A percentile compares a stretch with the other conserved stretches of the same genome.
These are phyloP conservation scores for Durio zibethinus DNA, from an alignment of 345 rosid genomes.

Conservation along the genomic window DNA sequence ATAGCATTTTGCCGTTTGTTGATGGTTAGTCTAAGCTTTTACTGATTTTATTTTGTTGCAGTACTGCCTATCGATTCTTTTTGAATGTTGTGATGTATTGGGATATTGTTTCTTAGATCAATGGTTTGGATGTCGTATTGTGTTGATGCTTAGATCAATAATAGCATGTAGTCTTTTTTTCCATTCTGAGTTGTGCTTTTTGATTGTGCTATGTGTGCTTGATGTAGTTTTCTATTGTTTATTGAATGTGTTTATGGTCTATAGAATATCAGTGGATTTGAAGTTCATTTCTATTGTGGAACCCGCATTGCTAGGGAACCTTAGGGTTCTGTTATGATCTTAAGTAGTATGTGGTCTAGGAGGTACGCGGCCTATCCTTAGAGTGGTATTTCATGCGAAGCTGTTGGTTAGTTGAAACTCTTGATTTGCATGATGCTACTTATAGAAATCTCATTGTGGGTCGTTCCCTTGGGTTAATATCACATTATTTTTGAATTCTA, in stretches of 20 bases:
- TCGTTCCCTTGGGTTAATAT: background rate
- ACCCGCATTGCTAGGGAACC: background rate
- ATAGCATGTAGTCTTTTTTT: background rate
- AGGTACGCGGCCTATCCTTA: background rate
- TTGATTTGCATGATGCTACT: background rate
- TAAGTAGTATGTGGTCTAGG: background rate
- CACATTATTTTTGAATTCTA: background rate
- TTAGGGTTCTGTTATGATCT: background rate
- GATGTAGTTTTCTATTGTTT: background rate
- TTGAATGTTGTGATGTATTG: background rate
- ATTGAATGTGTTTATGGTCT: background rate
- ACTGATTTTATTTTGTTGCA: background rate
- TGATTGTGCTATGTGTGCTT: background rate
- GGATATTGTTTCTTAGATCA: background rate
- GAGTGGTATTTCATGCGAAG: background rate
- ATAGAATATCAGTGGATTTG: background rate
- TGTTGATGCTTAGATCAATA: background rate
- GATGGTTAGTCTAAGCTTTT: background rate
- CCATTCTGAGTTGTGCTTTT: background rate
- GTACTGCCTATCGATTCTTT: background rate
- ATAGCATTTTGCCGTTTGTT: background rate
- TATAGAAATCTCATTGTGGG: background rate
- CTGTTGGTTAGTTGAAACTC: background rate
- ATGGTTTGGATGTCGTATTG: background rate
- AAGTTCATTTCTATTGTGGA: background rate